Evolutionary conservation across 1,284 basidiomycete genomes (phyloP).

Genomic region (Rhodofomes roseus): DNA sequence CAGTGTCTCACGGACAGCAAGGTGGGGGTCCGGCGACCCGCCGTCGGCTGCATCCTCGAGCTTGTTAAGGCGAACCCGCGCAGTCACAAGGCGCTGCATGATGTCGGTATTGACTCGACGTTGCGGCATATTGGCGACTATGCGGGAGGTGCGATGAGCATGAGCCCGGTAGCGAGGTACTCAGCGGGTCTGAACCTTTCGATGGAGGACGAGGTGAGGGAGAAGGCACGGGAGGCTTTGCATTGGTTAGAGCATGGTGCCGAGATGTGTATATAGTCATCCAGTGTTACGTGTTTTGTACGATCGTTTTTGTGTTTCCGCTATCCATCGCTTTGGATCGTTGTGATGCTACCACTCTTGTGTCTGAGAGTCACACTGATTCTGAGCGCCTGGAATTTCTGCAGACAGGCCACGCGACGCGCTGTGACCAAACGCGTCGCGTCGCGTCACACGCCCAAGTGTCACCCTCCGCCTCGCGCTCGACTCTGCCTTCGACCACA

Average conservation of each 20-base stretch:
- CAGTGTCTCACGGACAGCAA: slow-evolving; percentile 52
- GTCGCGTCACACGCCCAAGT: slow-evolving; percentile 9
- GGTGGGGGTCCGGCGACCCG: slow-evolving; percentile 55
- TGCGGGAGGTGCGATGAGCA: slow-evolving; percentile 29
- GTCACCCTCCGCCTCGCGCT: background rate
- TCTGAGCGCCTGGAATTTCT: too few species aligned
- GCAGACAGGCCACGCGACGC: background rate
- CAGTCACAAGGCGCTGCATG: slow-evolving; percentile 35
- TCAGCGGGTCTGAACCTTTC: slow-evolving; percentile 26
- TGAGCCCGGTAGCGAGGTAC: slow-evolving; percentile 28
- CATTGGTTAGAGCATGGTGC: slow-evolving; percentile 20
- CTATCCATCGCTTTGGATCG: too few species aligned
- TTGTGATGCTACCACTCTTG: too few species aligned
- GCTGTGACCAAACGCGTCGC: slow-evolving; percentile 15
- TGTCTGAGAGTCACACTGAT: too few species aligned
- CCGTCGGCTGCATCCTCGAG: slow-evolving; percentile 53
- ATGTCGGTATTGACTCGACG: slow-evolving; percentile 41
- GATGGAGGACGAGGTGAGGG: slow-evolving; percentile 51
- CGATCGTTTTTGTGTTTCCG: background rate
- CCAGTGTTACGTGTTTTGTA: background rate
- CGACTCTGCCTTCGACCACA: slow-evolving; percentile 5
- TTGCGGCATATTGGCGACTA: slow-evolving; percentile 51
- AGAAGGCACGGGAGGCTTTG: slow-evolving; percentile 50
- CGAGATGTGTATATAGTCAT: slow-evolving; percentile 17
- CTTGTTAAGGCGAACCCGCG: slow-evolving; percentile 38